Percentiles rank a stretch among this genome's conserved stretches.
phyloP scores from a whole-genome alignment of 768 basidiomycete genomes.

The Suillus occidentalis region DNA sequence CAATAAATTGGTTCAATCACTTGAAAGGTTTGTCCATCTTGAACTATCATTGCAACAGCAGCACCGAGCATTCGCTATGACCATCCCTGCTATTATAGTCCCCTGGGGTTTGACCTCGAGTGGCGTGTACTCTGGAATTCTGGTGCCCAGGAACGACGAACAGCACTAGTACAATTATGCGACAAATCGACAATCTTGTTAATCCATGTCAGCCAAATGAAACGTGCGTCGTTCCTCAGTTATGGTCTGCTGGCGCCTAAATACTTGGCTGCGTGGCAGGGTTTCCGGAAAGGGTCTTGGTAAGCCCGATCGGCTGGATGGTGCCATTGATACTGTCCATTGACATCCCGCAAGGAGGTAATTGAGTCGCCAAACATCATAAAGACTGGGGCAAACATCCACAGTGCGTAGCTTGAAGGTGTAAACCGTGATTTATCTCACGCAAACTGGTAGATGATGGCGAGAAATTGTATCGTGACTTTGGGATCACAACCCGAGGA shows the following conservation, averaged over 20 bases:
- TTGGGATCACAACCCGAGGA: conserved; percentile 39
- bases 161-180: conserved; percentile 48
- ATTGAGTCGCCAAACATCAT: conserved; percentile 40
- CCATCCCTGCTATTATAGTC: conserved; percentile 29
- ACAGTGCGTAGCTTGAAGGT: conserved; percentile 32
- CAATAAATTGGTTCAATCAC: conserved; percentile 35
- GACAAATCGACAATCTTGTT: conserved; percentile 44
- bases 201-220: conserved; percentile 50
- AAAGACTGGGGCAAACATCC: conserved; percentile 51
- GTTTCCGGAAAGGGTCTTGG: conserved; percentile 45
- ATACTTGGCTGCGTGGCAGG: conserved; percentile 23
- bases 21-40: conserved; percentile 35
- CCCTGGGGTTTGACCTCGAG: conserved; percentile 53
- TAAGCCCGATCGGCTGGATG: conserved; percentile 14
- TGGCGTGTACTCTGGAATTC: conserved; percentile 42
- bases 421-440: neutral
- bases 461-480: conserved; percentile 48
- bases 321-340: neutral
- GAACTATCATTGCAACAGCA: too few species aligned
- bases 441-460: conserved; percentile 40
- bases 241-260: neutral
- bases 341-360: conserved; percentile 35
- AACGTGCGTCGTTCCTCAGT: conserved; percentile 30
- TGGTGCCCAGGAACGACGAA: conserved; percentile 33
- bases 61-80: neutral